A percentile compares a stretch with the other conserved stretches of the same genome.
Evolutionary conservation across 495 filamentous ascomycete species (phyloP).

Genomic region (Penicillium lividum): DNA sequence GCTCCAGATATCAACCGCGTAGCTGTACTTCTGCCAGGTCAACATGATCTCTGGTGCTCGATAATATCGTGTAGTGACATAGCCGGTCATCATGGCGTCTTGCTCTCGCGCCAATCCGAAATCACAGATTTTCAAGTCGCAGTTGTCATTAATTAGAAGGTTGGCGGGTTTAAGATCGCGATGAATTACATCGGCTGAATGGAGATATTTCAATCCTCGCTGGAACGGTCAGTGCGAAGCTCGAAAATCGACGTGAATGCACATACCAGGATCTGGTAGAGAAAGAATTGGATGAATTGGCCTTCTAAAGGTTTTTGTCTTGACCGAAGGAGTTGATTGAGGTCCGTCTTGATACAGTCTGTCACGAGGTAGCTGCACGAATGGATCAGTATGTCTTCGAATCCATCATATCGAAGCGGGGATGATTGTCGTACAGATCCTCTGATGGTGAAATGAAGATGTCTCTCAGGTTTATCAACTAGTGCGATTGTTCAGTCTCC

Average conservation of each 20-base stretch:
- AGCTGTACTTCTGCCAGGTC: constrained; percentile 91
- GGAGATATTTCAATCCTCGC: constrained; percentile 84
- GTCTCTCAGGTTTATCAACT: constrained; percentile 92
- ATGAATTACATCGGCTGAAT: constrained; percentile 66
- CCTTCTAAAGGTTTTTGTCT: constrained; percentile 85
- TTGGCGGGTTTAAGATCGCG: constrained; percentile 54
- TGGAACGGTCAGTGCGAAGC: constrained; percentile 50
- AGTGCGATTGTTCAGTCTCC: constrained; percentile 9
- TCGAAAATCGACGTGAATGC: constrained; percentile 5
- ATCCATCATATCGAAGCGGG: no score
- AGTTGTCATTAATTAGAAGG: constrained; percentile 93
- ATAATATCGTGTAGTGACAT: constrained; percentile 84
- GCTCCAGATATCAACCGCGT: constrained; percentile 95
- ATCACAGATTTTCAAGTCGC: constrained; percentile 94
- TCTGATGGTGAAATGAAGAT: constrained; percentile 95
- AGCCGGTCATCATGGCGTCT: constrained; percentile 94
- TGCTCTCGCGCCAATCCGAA: constrained; percentile 90
- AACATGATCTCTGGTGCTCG: constrained; percentile 9
- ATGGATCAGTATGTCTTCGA: no score
- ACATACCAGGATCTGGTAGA: constrained; percentile 85
- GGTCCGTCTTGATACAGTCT: constrained; percentile 85
- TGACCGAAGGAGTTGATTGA: constrained; percentile 69
- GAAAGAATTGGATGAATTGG: constrained; percentile 94
- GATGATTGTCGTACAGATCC: constrained; percentile 69
- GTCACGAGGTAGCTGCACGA: constrained; percentile 80